Conservation (phyloP, 805 yeast genomes). For the Saturnispora bothae region DNA sequence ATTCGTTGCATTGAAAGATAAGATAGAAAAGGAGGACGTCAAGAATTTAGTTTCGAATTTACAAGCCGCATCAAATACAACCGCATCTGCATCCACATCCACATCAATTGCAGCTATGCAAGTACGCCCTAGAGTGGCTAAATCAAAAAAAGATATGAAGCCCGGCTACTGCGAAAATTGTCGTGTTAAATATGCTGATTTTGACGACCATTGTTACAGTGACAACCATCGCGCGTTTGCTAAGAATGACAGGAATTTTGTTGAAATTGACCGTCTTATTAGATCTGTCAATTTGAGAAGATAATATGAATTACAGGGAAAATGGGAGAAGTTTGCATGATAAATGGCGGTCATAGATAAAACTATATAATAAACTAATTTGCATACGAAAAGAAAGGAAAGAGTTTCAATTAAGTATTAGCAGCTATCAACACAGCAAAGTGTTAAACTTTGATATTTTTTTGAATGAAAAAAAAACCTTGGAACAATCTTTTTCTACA, state of each 20-base stretch:
- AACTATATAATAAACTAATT: background rate
- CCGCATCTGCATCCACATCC: no score
- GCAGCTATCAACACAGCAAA: no score
- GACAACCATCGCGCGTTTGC: constrained; percentile 76
- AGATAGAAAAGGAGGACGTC: constrained; percentile 6
- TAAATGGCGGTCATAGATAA: no score
- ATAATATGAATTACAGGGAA: background rate
- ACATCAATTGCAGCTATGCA: no score
- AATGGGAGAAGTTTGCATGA: no score
- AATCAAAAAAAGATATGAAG: constrained; percentile 20
- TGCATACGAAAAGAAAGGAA: background rate
- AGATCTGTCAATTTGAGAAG: constrained; percentile 28
- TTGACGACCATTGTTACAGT: constrained; percentile 63
- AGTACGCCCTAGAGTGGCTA: constrained; percentile 10
- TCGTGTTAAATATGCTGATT: constrained; percentile 67
- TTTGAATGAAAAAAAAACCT: background rate
- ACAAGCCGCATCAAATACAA: background rate
- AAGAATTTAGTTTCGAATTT: background rate
- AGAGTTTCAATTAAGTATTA: no score
- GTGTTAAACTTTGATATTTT: no score
- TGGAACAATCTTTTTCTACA: no score
- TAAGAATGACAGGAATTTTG: constrained; percentile 55
- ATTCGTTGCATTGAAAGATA: constrained; percentile 1
- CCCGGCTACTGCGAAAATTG: constrained; percentile 95
- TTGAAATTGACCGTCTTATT: constrained; percentile 66